Base-by-base conservation (phyloP, 108 stramenopile genomes). In the Cyclotella atomus region DNA sequence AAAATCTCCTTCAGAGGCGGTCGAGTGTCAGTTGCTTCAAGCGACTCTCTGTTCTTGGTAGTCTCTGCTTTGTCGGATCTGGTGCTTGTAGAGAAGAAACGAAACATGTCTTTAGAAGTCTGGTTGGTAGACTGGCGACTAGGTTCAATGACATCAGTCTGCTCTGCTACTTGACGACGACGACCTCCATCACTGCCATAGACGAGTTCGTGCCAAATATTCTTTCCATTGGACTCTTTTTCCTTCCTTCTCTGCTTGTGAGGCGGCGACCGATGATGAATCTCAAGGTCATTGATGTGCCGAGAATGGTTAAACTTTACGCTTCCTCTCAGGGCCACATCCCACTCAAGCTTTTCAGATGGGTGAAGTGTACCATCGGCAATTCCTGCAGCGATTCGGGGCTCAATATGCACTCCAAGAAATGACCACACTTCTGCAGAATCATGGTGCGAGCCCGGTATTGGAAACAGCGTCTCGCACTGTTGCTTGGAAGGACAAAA, bases 361-460 rank as follows among this genome's bases (percentile, higher is more conserved):
- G 85, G 85, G 73, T 86, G 82, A 15, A 83, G 36, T 15, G 62
- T 59, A 47, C 85, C 85, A 55, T 62, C 41, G 20, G 79, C 83
- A 32, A 85, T 79, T 52, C 17, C 36, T n/a, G 38, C 46, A 17
- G 72, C 81, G 20, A 85, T 49, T n/a, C 55, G 27, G 4, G 63
- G 52, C 38, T 72, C 81, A 3, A 85, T 68, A 47, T 68, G 41
- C 38, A 63, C 62, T 32, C 84, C 84, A 6, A 86, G 46, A 34
- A 83, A 83, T 21, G 77, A 64, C 82, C 82, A 83, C 44, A 69
- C 60, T 36, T 64, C 75, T 29, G 62, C 72, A 0, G 35, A 46
- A 27, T 65, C 24, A 59, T 65, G 59, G 23, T 61, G 68, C 1
- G 75, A 73, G 28, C 80, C 71, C 23, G 36, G 66, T 14, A 83